Base-by-base conservation (phyloP, 768 basidiomycete species). In the Hygrocybe coccinea region DNA sequence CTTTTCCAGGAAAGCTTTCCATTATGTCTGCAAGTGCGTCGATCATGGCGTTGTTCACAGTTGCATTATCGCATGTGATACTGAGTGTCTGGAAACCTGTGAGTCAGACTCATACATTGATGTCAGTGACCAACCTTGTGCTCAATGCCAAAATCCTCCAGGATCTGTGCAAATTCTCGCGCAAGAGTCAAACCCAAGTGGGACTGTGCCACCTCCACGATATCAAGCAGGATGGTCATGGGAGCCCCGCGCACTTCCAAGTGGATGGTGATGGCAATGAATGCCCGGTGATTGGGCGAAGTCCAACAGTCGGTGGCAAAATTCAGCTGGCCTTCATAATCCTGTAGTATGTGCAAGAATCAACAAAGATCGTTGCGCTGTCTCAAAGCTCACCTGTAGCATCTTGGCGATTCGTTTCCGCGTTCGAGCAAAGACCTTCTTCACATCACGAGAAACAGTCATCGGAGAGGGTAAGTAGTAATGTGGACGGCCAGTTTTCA, bases 21-120 rank as follows among this genome's bases (percentile, higher is more conserved):
- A 78, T 11, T 1, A 43, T 4, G 5, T 59, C n/a, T 2, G 24
- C 41, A 5, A 78, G 66, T 21, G 60, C 44, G 0, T 58, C 49
- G 0, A 71, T 63, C 70, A 79, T 74, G 0, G 46, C 59, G 53
- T 73, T 67, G 50, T 78, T 78, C 4, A 56, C 55, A 0, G 62
- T 60, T 2, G 71, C 71, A 59, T 77, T 77, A 55, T 77, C 69
- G 37, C 64, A 67, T 2, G 67, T 74, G 2, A 76, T 52, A 10
- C 66, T 60, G 2, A 75, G 61, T 11, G 74, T 58, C 70, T 70
- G 25, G 15, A 34, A 19, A 34, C 34, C 34, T 48, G 17, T 54
- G 29, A 29, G 29, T 29, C 8, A 3, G 8, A 3, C 8, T 29
- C 29, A 29, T 29, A 29, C 4, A 29, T 29, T 29, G 29, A 29